These are phyloP conservation scores for Mediolabrus comicus DNA, from an alignment of 108 stramenopile species.

Conservation along the genomic window DNA sequence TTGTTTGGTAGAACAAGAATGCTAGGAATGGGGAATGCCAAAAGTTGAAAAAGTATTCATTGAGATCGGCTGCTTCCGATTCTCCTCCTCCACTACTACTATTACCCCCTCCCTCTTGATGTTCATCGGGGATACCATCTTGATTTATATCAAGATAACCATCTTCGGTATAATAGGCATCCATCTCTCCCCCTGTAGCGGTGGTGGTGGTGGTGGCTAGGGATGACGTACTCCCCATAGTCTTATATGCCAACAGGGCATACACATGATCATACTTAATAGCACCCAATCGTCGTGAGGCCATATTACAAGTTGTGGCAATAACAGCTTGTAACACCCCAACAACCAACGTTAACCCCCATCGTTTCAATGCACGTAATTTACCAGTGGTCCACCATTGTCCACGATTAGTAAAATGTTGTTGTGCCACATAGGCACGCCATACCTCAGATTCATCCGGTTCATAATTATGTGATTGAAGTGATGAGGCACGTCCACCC, in stretches of 20 bases:
- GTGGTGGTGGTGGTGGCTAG: not conserved
- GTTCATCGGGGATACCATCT: slow-evolving; percentile 37
- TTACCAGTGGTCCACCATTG: slow-evolving; percentile 93
- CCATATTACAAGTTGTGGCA: slow-evolving; percentile 68
- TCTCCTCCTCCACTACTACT: too few relatives aligned
- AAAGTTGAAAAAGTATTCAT: slow-evolving; percentile 40
- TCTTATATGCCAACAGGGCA: slow-evolving; percentile 52
- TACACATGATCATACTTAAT: slow-evolving; percentile 77
- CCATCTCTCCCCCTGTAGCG: slow-evolving; percentile 7
- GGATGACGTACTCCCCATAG: not conserved
- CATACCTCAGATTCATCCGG: slow-evolving; percentile 89
- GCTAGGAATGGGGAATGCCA: slow-evolving; percentile 65
- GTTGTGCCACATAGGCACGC: slow-evolving; percentile 80
- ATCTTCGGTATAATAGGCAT: slow-evolving; percentile 49
- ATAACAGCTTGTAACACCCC: slow-evolving; percentile 80
- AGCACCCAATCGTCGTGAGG: slow-evolving; percentile 41
- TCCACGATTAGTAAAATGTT: slow-evolving; percentile 82
- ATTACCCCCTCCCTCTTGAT: slow-evolving; percentile 2
- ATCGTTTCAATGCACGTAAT: slow-evolving; percentile 71
- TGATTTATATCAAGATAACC: slow-evolving; percentile 45
- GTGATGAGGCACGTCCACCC: slow-evolving; percentile 21
- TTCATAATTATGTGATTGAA: slow-evolving; percentile 87
- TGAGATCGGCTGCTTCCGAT: slow-evolving; percentile 12
- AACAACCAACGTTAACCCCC: slow-evolving; percentile 80
- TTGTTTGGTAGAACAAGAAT: slow-evolving; percentile 75